phyloP scores from a whole-genome alignment of 2,329 filamentous ascomycete genomes.

The Grosmannia serpens region DNA sequence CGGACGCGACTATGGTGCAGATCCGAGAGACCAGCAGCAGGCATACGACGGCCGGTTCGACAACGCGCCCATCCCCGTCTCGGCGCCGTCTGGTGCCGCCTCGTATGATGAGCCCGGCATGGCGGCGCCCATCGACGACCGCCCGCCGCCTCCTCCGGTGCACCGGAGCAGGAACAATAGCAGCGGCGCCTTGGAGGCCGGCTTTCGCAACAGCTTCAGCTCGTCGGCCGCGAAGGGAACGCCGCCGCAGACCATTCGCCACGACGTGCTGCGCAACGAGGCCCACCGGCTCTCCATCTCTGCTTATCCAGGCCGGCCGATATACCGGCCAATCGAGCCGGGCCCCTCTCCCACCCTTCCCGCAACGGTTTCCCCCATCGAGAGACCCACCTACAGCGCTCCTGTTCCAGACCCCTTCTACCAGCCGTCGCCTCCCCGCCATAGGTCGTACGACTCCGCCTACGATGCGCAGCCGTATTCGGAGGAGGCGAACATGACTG shows the following conservation, averaged over 20 bases:
- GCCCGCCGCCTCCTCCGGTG: slow-evolving; percentile 44
- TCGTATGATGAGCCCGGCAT: slow-evolving; percentile 4
- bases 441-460: slow-evolving; percentile 38
- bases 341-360: slow-evolving; percentile 3
- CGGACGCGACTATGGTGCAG: not conserved
- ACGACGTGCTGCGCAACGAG: slow-evolving; percentile 45
- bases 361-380: not conserved
- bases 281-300: slow-evolving; percentile 40
- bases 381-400: slow-evolving; percentile 13
- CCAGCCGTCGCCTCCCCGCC: slow-evolving; percentile 27
- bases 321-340: slow-evolving; percentile 40
- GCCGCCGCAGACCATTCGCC: slow-evolving; percentile 37
- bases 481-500: slow-evolving; percentile 51
- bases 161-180: slow-evolving; percentile 39
- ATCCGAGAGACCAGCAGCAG: not conserved
- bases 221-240: slow-evolving; percentile 28
- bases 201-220: slow-evolving; percentile 29
- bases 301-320: slow-evolving; percentile 40
- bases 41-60: slow-evolving; percentile 19
- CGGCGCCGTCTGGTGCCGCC: not conserved
- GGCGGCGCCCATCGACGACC: slow-evolving; percentile 19
- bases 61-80: not conserved
- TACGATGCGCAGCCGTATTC: slow-evolving; percentile 42
- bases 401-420: slow-evolving; percentile 16
- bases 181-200: slow-evolving; percentile 28